Evolutionary conservation across 2,329 filamentous ascomycete genomes (phyloP).

Genomic region (Chaetomiaceae sp.): DNA sequence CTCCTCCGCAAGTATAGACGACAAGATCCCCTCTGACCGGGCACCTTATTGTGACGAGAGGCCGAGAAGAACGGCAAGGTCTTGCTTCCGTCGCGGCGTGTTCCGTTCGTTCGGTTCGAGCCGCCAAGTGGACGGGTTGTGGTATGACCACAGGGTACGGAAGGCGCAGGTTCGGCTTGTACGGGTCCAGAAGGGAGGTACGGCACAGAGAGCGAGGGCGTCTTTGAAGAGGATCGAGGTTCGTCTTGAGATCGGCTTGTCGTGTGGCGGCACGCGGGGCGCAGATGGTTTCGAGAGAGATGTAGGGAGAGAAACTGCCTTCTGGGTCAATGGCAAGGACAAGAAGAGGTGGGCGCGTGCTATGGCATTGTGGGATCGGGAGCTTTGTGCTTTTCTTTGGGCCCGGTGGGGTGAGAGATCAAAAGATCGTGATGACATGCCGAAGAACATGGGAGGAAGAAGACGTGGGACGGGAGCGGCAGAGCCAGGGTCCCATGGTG

Average conservation of each 20-base stretch:
- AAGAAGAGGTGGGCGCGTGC: slow-evolving; percentile 20
- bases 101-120: background rate
- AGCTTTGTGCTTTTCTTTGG: slow-evolving; percentile 8
- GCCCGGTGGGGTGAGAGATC: slow-evolving; percentile 22
- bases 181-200: background rate
- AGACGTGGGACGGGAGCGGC: slow-evolving; percentile 24
- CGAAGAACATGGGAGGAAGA: slow-evolving; percentile 18
- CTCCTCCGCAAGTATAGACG: background rate
- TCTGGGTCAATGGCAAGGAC: slow-evolving; percentile 24
- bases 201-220: background rate
- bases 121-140: background rate
- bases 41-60: background rate
- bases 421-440: slow-evolving; percentile 29
- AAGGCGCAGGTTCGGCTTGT: background rate
- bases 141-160: background rate
- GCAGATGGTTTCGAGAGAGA: background rate
- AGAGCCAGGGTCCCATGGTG: slow-evolving; percentile 15
- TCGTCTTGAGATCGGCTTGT: background rate
- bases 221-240: background rate
- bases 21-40: background rate
- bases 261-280: background rate
- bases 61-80: background rate
- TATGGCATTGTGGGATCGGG: slow-evolving; percentile 26
- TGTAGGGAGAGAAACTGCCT: background rate
- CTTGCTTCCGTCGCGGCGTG: background rate